A percentile compares a stretch with the other conserved stretches of the same genome.
phyloP scores from a whole-genome alignment of 1,284 basidiomycete genomes.

The Exobasidium cylindrosporum region DNA sequence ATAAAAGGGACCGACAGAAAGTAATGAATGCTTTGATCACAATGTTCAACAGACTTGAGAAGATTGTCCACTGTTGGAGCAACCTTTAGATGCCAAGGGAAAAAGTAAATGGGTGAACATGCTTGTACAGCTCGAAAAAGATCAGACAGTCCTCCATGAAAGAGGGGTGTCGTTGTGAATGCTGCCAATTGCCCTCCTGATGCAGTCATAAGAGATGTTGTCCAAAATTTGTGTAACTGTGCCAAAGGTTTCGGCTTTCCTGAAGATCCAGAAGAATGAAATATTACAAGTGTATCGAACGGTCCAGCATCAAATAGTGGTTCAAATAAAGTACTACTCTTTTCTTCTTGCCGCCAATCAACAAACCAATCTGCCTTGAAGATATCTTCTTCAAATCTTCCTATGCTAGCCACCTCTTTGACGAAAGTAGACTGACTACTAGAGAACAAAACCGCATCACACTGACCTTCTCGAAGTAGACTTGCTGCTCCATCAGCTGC shows the following conservation, averaged over 20 bases:
- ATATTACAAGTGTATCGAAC: slow-evolving; percentile 60
- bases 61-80: slow-evolving; percentile 54
- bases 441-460: slow-evolving; percentile 60
- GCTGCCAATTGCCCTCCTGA: slow-evolving; percentile 39
- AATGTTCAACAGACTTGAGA: slow-evolving; percentile 44
- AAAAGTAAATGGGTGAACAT: slow-evolving; percentile 16
- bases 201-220: slow-evolving; percentile 26
- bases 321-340: background rate
- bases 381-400: background rate
- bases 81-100: slow-evolving; percentile 12
- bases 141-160: slow-evolving; percentile 58
- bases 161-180: slow-evolving; percentile 59
- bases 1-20: slow-evolving; percentile 59
- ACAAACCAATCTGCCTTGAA: background rate
- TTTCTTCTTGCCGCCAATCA: background rate
- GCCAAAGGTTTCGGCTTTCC: slow-evolving; percentile 58
- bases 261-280: slow-evolving; percentile 67
- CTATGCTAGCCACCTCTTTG: background rate
- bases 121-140: slow-evolving; percentile 57
- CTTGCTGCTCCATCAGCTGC: slow-evolving; percentile 63
- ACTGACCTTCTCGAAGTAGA: slow-evolving; percentile 60
- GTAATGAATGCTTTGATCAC: slow-evolving; percentile 28
- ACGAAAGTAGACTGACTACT: slow-evolving; percentile 56
- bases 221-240: slow-evolving; percentile 48
- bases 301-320: slow-evolving; percentile 18